phyloP scores from a whole-genome alignment of 2,329 filamentous ascomycete genomes.

The Lithohypha guttulata region DNA sequence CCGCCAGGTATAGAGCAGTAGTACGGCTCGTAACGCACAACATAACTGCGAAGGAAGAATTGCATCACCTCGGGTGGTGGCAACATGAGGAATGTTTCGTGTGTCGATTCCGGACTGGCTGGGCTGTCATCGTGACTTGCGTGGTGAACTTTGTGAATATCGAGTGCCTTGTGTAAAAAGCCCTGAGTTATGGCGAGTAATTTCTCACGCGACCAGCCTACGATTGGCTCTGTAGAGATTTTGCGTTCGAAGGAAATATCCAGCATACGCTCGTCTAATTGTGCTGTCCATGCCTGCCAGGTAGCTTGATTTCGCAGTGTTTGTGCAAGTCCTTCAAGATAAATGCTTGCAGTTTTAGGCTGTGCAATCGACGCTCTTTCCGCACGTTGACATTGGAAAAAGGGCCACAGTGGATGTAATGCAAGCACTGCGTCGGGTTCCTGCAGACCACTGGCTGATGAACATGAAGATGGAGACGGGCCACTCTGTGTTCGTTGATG shows the following conservation, averaged over 20 bases:
- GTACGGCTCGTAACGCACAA: conserved; percentile 55
- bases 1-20: conserved; percentile 53
- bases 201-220: conserved; percentile 52
- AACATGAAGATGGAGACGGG: conserved; percentile 17
- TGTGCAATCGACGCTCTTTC: conserved; percentile 38
- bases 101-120: conserved; percentile 42
- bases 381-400: conserved; percentile 40
- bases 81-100: conserved; percentile 46
- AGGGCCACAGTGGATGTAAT: conserved; percentile 43
- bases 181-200: conserved; percentile 61
- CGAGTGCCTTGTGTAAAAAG: conserved; percentile 59
- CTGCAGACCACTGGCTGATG: conserved; percentile 18
- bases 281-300: conserved; percentile 43
- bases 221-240: conserved; percentile 38
- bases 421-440: conserved; percentile 40
- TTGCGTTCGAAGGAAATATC: conserved; percentile 38
- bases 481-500: conserved; percentile 14
- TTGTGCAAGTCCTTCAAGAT: conserved; percentile 42
- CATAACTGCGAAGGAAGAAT: conserved; percentile 56
- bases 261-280: conserved; percentile 31
- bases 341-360: conserved; percentile 40
- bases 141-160: conserved; percentile 46
- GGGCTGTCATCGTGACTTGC: conserved; percentile 15
- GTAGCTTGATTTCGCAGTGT: conserved; percentile 41
- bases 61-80: conserved; percentile 57